Conservation (phyloP, 805 yeast species). For the Yarrowia porcina region DNA sequence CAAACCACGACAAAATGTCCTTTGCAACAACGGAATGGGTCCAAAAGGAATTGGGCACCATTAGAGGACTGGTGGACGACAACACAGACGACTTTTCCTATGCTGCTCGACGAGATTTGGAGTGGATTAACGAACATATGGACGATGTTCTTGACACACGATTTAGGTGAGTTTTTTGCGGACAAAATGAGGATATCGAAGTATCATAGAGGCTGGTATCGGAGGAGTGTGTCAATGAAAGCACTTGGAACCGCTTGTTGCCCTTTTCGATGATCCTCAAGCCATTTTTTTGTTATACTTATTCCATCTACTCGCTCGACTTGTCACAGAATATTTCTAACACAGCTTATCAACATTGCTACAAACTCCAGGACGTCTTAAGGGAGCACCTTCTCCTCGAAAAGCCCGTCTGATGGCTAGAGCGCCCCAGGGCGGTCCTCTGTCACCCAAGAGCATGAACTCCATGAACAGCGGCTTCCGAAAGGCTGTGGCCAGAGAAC, state of each 20-base stretch:
- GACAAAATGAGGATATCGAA: too few species aligned
- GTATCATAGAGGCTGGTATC: too few species aligned
- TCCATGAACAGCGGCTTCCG: constrained; percentile 9
- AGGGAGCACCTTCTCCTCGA: constrained; percentile 29
- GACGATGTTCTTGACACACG: constrained; percentile 36
- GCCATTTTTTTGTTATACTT: too few species aligned
- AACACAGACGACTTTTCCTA: constrained; percentile 44
- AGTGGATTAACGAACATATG: constrained; percentile 46
- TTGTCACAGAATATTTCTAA: too few species aligned
- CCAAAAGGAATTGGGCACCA: constrained; percentile 44
- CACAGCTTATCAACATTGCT: constrained; percentile 26
- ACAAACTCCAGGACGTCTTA: constrained; percentile 34
- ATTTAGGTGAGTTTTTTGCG: constrained; percentile 33
- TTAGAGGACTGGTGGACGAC: constrained; percentile 41
- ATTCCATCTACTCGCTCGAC: too few species aligned
- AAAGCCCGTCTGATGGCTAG: constrained; percentile 20
- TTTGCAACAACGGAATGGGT: constrained; percentile 54
- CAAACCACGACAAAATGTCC: background rate
- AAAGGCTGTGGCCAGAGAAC: background rate
- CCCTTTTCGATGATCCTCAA: too few species aligned
- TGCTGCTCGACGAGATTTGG: constrained; percentile 42
- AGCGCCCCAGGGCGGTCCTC: constrained; percentile 7
- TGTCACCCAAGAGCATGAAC: constrained; percentile 18
- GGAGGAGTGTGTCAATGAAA: too few species aligned
- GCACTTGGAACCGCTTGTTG: too few species aligned